A percentile compares a stretch with the other conserved stretches of the same genome.
phyloP scores from a whole-genome alignment of 257 asterid genomes.

The Jasminum sambac region DNA sequence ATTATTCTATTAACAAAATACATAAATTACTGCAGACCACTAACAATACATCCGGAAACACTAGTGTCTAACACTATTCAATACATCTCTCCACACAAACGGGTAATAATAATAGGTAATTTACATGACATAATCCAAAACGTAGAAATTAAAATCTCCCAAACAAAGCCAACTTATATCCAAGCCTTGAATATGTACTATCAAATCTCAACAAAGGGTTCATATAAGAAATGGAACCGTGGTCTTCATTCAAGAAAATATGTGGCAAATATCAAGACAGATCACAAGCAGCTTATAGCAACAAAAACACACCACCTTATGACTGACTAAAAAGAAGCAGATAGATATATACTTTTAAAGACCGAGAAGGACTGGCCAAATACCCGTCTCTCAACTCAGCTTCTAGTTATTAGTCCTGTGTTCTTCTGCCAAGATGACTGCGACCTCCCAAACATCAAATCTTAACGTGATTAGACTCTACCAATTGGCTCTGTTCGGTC shows the following conservation, averaged over 20 bases:
- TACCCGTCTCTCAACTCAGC: slow-evolving; percentile 44
- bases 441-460: slow-evolving; percentile 20
- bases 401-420: slow-evolving; percentile 27
- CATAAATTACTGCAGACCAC: too few relatives aligned
- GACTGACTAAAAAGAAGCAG: slow-evolving; percentile 20
- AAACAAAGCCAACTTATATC: slow-evolving; percentile 28
- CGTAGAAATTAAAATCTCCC: slow-evolving; percentile 27
- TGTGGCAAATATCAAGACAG: slow-evolving; percentile 26
- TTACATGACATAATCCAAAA: slow-evolving; percentile 16
- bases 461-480: slow-evolving; percentile 29
- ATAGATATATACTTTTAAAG: slow-evolving; percentile 32
- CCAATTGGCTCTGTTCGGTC: slow-evolving; percentile 57
- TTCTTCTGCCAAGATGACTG: slow-evolving; percentile 25
- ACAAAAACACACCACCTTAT: slow-evolving; percentile 36
- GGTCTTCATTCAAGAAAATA: slow-evolving; percentile 30
- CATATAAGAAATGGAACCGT: slow-evolving; percentile 30
- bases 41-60: not conserved
- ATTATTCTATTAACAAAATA: too few relatives aligned
- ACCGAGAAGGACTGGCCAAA: slow-evolving; percentile 36
- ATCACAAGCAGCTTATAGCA: slow-evolving; percentile 31
- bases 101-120: slow-evolving; percentile 23
- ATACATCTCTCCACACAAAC: not conserved
- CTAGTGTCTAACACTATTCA: not conserved
- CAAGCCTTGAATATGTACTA: slow-evolving; percentile 51
- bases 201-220: slow-evolving; percentile 36